A percentile compares a stretch with the other conserved stretches of the same genome.
These are phyloP conservation scores for Agrostemma githago DNA, from an alignment of 148 eudicot species.

Conservation along the genomic window DNA sequence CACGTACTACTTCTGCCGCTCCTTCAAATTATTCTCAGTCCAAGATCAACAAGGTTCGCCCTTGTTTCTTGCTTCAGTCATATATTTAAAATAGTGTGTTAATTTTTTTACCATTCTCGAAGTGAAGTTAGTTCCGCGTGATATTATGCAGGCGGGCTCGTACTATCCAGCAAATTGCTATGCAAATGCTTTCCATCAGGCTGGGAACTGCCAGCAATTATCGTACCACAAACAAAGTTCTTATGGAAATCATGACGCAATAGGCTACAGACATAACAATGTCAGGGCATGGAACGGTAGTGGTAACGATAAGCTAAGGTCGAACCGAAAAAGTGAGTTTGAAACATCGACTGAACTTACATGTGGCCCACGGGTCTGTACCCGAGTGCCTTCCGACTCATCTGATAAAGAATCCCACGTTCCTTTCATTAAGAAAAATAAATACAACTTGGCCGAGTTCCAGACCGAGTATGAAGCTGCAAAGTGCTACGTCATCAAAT, in stretches of 20 bases:
- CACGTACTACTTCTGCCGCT: conserved; percentile 35
- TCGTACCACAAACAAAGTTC: conserved; percentile 44
- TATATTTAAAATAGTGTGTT: no score
- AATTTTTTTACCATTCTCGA: background rate
- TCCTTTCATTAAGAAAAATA: conserved; percentile 28
- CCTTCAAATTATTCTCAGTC: conserved; percentile 41
- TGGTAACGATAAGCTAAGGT: conserved; percentile 40
- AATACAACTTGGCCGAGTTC: conserved; percentile 56
- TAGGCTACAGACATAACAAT: conserved; percentile 44
- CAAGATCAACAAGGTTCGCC: conserved; percentile 26
- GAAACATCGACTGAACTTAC: conserved; percentile 54
- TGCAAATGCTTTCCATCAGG: conserved; percentile 37
- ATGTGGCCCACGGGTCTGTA: conserved; percentile 75
- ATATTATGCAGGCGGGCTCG: conserved; percentile 47
- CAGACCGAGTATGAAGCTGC: conserved; percentile 58
- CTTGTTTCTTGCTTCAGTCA: background rate
- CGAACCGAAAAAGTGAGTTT: conserved; percentile 38
- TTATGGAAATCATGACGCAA: conserved; percentile 35
- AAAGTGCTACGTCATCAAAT: conserved; percentile 79
- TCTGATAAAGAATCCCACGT: conserved; percentile 32
- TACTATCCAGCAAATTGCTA: conserved; percentile 40
- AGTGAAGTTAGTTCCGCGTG: background rate
- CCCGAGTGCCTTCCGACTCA: conserved; percentile 24
- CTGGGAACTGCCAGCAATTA: conserved; percentile 39
- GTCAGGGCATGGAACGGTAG: conserved; percentile 60